Evolutionary conservation across 2,329 filamentous ascomycete species (phyloP), one percentile per base, ranked within the genome.

Genomic region (Trematosphaeria pertusa): DNA sequence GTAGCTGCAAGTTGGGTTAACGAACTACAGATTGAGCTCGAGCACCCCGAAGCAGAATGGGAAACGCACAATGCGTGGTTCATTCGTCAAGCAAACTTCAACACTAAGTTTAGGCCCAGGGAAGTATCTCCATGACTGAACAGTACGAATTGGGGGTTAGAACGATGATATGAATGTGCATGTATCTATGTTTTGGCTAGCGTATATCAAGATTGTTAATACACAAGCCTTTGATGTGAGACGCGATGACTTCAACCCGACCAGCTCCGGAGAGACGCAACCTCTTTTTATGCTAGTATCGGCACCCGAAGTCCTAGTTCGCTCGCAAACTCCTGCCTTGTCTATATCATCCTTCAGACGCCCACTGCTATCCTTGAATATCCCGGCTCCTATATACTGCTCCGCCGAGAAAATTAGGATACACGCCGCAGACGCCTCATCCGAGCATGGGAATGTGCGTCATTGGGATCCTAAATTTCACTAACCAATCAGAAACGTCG

Each of bases 1-100:
- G 21, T 10, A 15, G 10, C 20, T 24, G 7, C 1, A n/a, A 15
- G 7, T 28, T 12, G 12, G 7, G 17, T n/a, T 59, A 30, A 61
- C 22, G n/a, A 14, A 2, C 6, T 14, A n/a, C 35, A 70, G 69
- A 62, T 75, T 39, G 66, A 73, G 49, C 63, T 79, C 21, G 75
- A 75, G 44, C 53, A 64, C 14, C 68, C 70, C 0, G 62, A 59
- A 14, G 55, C 53, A 2, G 72, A 77, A 47, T 79, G 75, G 76
- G 74, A 68, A 65, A 77, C 75, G 43, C 70, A 75, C 41, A 80
- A 81, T 70, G 78, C 78, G 12, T 83, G 80, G 79, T 82, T 82
- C 56, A 77, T 82, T 3, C 68, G 68, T 28, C 75, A 77, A 53
- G 58, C 65, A 43, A 70, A 75, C 31, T 79, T 79, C 49, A 71